These are phyloP conservation scores for Bromus sterilis DNA, from an alignment of 176 grass and related monocot genomes.

Conservation along the genomic window DNA sequence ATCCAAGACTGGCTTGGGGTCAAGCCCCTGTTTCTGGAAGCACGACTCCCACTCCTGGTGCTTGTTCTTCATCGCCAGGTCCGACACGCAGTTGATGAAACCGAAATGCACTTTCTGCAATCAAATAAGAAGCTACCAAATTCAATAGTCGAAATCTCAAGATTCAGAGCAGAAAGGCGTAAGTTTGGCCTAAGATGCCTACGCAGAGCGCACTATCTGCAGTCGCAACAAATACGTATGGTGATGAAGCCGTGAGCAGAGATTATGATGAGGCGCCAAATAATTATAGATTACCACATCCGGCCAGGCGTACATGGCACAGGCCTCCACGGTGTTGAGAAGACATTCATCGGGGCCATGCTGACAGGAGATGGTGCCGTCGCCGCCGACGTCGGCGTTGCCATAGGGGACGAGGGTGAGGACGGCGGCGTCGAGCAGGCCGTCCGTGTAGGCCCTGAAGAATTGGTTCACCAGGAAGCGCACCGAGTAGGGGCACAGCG, in stretches of 20 bases:
- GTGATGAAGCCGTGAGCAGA: background rate
- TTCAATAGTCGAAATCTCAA: background rate
- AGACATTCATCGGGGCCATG: constrained; percentile 77
- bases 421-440: constrained; percentile 9
- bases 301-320: constrained; percentile 77
- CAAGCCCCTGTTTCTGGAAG: constrained; percentile 53
- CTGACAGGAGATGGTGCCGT: constrained; percentile 38
- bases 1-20: constrained; percentile 40
- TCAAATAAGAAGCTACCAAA: background rate
- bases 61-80: constrained; percentile 39
- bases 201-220: no score
- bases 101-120: constrained; percentile 65
- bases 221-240: background rate
- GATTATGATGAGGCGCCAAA: background rate
- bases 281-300: constrained; percentile 64
- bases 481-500: constrained; percentile 36
- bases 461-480: constrained; percentile 29
- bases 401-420: constrained; percentile 44
- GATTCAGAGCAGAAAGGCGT: background rate
- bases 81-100: constrained; percentile 80
- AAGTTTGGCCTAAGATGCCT: background rate
- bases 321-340: constrained; percentile 80
- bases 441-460: constrained; percentile 23
- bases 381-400: constrained; percentile 12
- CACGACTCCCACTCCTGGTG: constrained; percentile 61